phyloP scores from a whole-genome alignment of 2,329 filamentous ascomycete species.

The Laburnicola sp. region DNA sequence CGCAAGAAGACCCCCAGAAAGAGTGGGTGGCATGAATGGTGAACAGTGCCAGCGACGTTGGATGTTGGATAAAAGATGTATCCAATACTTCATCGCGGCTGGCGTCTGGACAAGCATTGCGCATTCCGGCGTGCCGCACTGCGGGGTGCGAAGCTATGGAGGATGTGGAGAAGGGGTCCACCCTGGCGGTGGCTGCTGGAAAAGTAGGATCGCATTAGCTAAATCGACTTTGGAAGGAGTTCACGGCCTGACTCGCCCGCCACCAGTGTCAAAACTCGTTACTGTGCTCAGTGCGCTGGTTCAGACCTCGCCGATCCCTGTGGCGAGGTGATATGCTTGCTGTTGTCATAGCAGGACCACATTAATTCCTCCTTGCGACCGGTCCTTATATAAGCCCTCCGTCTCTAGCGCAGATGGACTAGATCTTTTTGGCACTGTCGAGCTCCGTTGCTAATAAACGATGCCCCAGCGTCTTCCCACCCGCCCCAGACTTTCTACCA shows the following conservation, averaged over 20 bases:
- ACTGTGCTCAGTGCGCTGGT: constrained; percentile 35
- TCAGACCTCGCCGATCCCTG: constrained; percentile 40
- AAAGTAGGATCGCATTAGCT: constrained; percentile 25
- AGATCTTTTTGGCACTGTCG: constrained; percentile 35
- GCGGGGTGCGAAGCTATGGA: constrained; percentile 32
- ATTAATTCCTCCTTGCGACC: constrained; percentile 44
- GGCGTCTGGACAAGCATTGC: constrained; percentile 4
- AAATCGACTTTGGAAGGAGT: constrained; percentile 24
- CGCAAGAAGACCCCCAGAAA: constrained; percentile 13
- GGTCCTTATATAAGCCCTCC: constrained; percentile 39
- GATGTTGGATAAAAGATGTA: constrained; percentile 17
- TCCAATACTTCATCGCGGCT: constrained; percentile 7
- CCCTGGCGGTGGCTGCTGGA: constrained; percentile 13
- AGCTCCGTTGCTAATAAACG: constrained; percentile 36
- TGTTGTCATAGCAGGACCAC: constrained; percentile 31
- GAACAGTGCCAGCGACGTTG: constrained; percentile 8
- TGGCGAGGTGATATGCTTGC: constrained; percentile 31
- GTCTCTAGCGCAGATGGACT: constrained; percentile 39
- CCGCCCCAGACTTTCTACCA: constrained; percentile 33
- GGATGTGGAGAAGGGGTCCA: constrained; percentile 34
- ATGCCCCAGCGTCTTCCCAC: constrained; percentile 37
- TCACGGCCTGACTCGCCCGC: constrained; percentile 25
- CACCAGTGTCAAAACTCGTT: constrained; percentile 24
- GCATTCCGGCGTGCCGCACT: constrained; percentile 29
- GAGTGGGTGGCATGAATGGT: constrained; percentile 16